Evolutionary conservation across 2,329 filamentous ascomycete genomes (phyloP), one percentile per base, ranked within the genome.

Genomic region (Penicillium sp.): DNA sequence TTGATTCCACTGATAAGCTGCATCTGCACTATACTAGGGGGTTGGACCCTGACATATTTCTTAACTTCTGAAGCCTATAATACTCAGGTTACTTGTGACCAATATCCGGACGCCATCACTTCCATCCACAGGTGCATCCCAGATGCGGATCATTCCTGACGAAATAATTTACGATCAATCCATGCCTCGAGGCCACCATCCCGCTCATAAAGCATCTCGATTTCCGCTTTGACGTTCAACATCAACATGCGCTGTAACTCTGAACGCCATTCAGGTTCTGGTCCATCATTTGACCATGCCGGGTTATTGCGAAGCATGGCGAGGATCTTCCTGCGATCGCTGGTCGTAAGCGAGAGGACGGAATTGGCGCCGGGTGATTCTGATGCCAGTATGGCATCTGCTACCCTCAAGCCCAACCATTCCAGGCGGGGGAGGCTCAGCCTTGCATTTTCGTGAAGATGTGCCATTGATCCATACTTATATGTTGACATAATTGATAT

Each of bases 191-290:
- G 62, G 4, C 81, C 79, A 17, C 75, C 76, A 1, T 72, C 69
- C 15, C 66, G 65, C 9, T 84, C 81, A 63, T 81, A 81, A 53
- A 87, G 65, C 26, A 83, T 76, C 72, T 89, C 86, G 66, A 87
- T 84, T 70, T 89, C 87, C 8, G 85, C 86, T 70, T 89, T 89
- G 50, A 84, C 65, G 65, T 87, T 86, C 60, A 88, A 69, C 80
- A 88, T 83, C 33, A 89, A 77, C 86, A 89, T 88, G 2, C 74
- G 73, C 71, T 88, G 87, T 65, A 89, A 67, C 70, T 88, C 85
- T 13, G 71, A 69, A 49, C 82, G 80, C 80, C 82, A 83, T 35
- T 76, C 76, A 8, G 66, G 68, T 60, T 85, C 80, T 0, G 76
- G 72, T 0, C 82, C 81, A 60, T 78, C 71, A 53, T 79, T 81